Percentiles rank a stretch among this genome's conserved stretches.
Conservation (phyloP, 2,329 filamentous ascomycete genomes). For the Talaromyces islandicus region DNA sequence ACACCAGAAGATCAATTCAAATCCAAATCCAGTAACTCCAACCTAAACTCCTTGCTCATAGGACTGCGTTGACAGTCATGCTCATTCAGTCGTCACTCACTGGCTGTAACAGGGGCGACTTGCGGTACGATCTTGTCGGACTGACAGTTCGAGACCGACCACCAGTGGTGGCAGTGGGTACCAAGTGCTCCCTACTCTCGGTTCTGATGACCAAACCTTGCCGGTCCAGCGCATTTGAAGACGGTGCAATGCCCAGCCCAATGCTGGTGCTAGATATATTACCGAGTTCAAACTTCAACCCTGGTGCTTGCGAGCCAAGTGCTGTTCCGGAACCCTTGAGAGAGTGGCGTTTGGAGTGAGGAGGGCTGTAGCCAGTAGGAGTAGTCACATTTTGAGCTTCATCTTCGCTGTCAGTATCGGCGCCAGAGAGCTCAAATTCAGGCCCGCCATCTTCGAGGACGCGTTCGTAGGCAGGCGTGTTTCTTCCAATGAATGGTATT, state of each 20-base stretch:
- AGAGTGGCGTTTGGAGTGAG: conserved; percentile 44
- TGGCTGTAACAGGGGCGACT: conserved; percentile 31
- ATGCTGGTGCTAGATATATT: conserved; percentile 35
- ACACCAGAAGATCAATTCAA: not conserved
- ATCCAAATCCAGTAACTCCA: not conserved
- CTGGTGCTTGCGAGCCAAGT: conserved; percentile 22
- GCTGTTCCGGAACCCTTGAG: conserved; percentile 21
- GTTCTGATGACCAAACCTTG: conserved; percentile 73
- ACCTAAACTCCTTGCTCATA: not conserved
- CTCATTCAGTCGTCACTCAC: conserved; percentile 22
- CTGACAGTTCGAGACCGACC: conserved; percentile 40
- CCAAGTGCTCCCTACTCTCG: conserved; percentile 76
- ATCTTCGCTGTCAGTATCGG: conserved; percentile 47
- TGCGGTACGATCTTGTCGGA: conserved; percentile 40
- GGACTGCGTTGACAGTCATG: not conserved
- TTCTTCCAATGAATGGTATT: conserved; percentile 30
- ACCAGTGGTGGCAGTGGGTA: conserved; percentile 46
- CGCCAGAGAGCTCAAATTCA: conserved; percentile 71
- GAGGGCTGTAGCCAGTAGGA: conserved; percentile 48
- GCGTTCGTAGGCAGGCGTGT: conserved; percentile 63
- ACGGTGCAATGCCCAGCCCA: conserved; percentile 26
- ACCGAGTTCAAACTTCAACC: conserved; percentile 33
- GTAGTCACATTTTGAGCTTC: conserved; percentile 51
- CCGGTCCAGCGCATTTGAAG: conserved; percentile 48
- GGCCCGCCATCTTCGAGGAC: conserved; percentile 72